These are phyloP conservation scores for Saturnispora sanitii DNA, from an alignment of 805 yeast genomes.

Conservation along the genomic window DNA sequence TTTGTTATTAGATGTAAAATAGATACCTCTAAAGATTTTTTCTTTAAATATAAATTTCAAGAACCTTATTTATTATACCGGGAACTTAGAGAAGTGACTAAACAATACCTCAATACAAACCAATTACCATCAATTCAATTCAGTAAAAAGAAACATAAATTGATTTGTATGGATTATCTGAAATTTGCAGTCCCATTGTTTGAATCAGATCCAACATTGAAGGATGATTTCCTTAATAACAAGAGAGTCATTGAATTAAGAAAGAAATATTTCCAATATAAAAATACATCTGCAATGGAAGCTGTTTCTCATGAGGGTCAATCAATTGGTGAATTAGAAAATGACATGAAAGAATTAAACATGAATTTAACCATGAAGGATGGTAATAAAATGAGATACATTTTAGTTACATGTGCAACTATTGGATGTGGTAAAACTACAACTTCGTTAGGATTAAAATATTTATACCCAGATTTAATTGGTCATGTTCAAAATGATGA, in stretches of 20 bases:
- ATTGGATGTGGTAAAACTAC: conserved; percentile 96
- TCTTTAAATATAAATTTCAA: conserved; percentile 90
- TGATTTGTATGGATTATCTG: conserved; percentile 57
- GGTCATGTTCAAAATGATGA: conserved; percentile 79
- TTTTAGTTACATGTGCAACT: conserved; percentile 76
- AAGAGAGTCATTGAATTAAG: conserved; percentile 71
- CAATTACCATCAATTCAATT: conserved; percentile 29
- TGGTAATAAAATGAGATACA: conserved; percentile 31
- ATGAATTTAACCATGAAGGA: conserved; percentile 2
- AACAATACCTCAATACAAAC: conserved; percentile 34
- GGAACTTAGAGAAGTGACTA: conserved; percentile 82
- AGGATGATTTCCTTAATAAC: conserved; percentile 39
- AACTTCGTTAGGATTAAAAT: conserved; percentile 47
- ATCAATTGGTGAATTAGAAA: conserved; percentile 22
- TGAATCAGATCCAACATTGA: conserved; percentile 35
- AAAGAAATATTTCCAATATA: conserved; percentile 45
- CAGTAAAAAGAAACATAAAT: conserved; percentile 37
- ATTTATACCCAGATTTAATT: conserved; percentile 49
- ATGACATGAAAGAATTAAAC: conserved; percentile 18
- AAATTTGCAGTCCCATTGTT: conserved; percentile 54
- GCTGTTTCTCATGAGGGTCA: conserved; percentile 36
- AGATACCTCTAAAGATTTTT: conserved; percentile 39
- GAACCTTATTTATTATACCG: conserved; percentile 91
- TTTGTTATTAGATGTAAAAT: conserved; percentile 70
- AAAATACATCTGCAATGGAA: conserved; percentile 51